These are phyloP conservation scores for Grosmannia serpens DNA, from an alignment of 2,329 filamentous ascomycete species.

Conservation along the genomic window DNA sequence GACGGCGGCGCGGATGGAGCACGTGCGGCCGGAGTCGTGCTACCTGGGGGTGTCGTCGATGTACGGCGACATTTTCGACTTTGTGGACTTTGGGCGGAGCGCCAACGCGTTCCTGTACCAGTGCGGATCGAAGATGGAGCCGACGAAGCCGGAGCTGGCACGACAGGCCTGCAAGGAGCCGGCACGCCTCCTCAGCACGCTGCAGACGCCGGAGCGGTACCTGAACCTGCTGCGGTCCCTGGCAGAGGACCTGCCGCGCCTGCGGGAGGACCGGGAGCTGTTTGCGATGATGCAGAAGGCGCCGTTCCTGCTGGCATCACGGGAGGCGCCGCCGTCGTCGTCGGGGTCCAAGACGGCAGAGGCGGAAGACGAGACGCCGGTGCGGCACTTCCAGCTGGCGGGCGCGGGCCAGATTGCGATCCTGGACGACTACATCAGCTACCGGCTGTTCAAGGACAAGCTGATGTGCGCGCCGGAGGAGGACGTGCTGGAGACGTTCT, in stretches of 20 bases:
- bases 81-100: constrained; percentile 82
- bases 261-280: constrained; percentile 71
- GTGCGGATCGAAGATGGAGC: constrained; percentile 84
- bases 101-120: constrained; percentile 83
- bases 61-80: constrained; percentile 90
- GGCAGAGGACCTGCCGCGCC: constrained; percentile 54
- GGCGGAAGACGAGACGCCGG: constrained; percentile 50
- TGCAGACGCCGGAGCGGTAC: constrained; percentile 79
- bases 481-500: constrained; percentile 75
- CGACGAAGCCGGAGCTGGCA: constrained; percentile 76
- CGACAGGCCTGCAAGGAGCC: constrained; percentile 75
- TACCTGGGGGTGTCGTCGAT: constrained; percentile 63
- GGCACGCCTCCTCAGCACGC: constrained; percentile 63
- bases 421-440: constrained; percentile 80
- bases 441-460: constrained; percentile 74
- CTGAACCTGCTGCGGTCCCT: constrained; percentile 70
- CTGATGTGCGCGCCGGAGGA: constrained; percentile 85
- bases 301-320: constrained; percentile 72
- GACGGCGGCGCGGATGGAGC: constrained; percentile 24
- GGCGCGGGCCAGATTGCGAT: constrained; percentile 62
- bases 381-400: constrained; percentile 70
- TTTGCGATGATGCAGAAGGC: constrained; percentile 65
- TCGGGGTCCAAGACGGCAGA: constrained; percentile 27
- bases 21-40: constrained; percentile 59
- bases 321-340: constrained; percentile 39